Conservation (phyloP, 495 filamentous ascomycete genomes). For the Penicillium crystallinum region DNA sequence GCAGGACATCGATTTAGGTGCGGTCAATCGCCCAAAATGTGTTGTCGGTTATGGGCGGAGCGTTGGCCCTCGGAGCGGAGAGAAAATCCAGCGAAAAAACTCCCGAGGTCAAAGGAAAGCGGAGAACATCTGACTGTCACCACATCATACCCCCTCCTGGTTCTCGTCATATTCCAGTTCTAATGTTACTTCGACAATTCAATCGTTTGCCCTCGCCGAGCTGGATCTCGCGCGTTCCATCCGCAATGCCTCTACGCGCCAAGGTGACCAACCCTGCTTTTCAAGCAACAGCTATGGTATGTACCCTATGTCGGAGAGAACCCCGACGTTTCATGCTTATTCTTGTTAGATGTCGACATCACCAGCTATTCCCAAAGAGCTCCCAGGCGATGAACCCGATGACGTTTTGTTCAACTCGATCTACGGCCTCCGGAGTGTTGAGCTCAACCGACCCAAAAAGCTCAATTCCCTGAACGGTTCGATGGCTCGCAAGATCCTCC, state of each 20-base stretch:
- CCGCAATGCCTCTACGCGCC: slow-evolving; percentile 81
- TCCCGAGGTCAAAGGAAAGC: slow-evolving; percentile 32
- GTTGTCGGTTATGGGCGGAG: slow-evolving; percentile 17
- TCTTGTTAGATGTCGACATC: slow-evolving; percentile 53
- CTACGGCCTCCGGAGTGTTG: slow-evolving; percentile 86
- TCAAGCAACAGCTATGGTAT: slow-evolving; percentile 43
- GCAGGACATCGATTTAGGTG: neutral
- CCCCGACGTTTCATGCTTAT: slow-evolving; percentile 2
- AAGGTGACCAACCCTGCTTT: slow-evolving; percentile 66
- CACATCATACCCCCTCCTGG: slow-evolving; percentile 10
- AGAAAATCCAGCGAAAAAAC: slow-evolving; percentile 26
- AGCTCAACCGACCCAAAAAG: slow-evolving; percentile 89
- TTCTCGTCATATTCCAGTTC: slow-evolving; percentile 17
- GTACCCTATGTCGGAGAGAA: slow-evolving; percentile 2
- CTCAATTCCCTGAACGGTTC: slow-evolving; percentile 86
- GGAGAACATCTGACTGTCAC: slow-evolving; percentile 26
- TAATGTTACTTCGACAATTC: slow-evolving; percentile 52
- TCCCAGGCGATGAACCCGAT: slow-evolving; percentile 66
- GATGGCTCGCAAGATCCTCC: slow-evolving; percentile 89
- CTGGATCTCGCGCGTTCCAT: slow-evolving; percentile 47
- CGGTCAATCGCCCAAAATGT: neutral
- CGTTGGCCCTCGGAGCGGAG: slow-evolving; percentile 24
- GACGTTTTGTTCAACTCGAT: slow-evolving; percentile 87
- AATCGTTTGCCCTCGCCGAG: slow-evolving; percentile 44
- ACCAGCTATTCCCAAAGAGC: slow-evolving; percentile 45